Base-by-base conservation (phyloP, 352 stramenopile genomes). In the Pythium insidiosum region DNA sequence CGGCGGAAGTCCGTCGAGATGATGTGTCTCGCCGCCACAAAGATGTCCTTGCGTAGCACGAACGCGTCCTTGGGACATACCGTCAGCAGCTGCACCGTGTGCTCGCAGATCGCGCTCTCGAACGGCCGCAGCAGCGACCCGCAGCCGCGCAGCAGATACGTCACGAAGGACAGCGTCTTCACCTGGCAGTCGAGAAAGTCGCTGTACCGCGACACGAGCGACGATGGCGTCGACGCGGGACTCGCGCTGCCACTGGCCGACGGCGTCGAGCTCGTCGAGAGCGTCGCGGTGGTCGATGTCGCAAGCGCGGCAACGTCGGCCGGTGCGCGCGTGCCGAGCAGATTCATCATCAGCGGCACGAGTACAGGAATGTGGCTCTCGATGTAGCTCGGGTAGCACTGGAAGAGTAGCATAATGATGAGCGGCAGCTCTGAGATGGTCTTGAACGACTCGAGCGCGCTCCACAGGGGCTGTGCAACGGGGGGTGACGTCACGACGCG, bases 381-480 rank as follows among this genome's bases (percentile, higher is more conserved):
- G 21, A 98, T 92, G 58, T 95, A 97, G 42, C 88, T 96, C 15
- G 92, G 93, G 66, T 98, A 98, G 42, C 97, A 91, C 68, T 99
- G 95, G 50, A 99, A 99, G 29, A 99, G 82, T 37, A 99, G 66
- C 90, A 98, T 99, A 47, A 98, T 95, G 62, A 97, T 97, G 33
- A 98, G 64, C n/a, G 95, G 95, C 46, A 96, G 88, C 67, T 99
- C 96, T 5, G 88, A 96, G 34, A 99, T 84, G 15, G 98, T 94
- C 56, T 94, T 95, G 63, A 97, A 97, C 25, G 88, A 97, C 53
- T 97, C 84, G 49, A 91, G 68, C 51, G 79, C 88, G 52, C 69
- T 83, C 47, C 70, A 88, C 6, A 96, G 64, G 5, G 56, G 59
- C n/a, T 87, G 68, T 33, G 58, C 56, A 1, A 26, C 30, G 10